These are phyloP conservation scores for Salvia sclarea DNA, from an alignment of 305 asterid species.

Conservation along the genomic window DNA sequence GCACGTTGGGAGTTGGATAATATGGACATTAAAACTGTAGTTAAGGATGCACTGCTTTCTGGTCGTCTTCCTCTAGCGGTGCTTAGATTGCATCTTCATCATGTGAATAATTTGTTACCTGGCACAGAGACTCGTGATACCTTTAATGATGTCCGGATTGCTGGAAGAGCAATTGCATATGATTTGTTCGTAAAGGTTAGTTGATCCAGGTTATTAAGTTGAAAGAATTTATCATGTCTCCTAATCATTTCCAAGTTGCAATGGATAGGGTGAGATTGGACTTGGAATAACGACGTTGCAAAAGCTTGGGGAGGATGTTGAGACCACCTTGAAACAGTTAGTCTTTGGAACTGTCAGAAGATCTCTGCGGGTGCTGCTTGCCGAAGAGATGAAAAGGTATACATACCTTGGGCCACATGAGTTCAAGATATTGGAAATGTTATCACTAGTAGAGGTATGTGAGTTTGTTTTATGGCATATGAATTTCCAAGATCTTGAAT, in stretches of 20 bases:
- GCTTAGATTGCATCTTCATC: constrained; percentile 88
- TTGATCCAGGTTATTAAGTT: constrained; percentile 34
- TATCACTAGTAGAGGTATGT: constrained; percentile 86
- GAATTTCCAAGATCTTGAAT: constrained; percentile 32
- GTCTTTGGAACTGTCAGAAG: constrained; percentile 92
- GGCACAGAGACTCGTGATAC: constrained; percentile 70
- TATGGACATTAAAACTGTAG: constrained; percentile 79
- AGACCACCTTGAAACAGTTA: constrained; percentile 68
- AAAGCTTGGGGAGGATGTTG: constrained; percentile 98
- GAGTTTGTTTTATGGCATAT: constrained; percentile 30
- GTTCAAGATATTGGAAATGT: constrained; percentile 72
- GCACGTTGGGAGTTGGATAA: constrained; percentile 91
- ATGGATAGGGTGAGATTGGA: constrained; percentile 79
- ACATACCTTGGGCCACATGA: constrained; percentile 78
- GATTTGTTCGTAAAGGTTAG: constrained; percentile 88
- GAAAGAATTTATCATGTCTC: constrained; percentile 19
- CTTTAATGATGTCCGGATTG: constrained; percentile 78
- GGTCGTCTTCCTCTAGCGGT: constrained; percentile 99
- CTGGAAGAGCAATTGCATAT: constrained; percentile 88
- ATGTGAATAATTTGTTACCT: constrained; percentile 51
- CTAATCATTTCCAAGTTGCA: constrained; percentile 29
- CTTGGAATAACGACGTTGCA: constrained; percentile 89
- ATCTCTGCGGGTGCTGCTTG: constrained; percentile 77
- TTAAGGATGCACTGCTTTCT: constrained; percentile 84
- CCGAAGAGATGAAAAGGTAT: constrained; percentile 75